Percentiles rank a stretch among this genome's conserved stretches.
Evolutionary conservation across 176 grass and related monocot species (phyloP).

Genomic region (Carex myosuroides): DNA sequence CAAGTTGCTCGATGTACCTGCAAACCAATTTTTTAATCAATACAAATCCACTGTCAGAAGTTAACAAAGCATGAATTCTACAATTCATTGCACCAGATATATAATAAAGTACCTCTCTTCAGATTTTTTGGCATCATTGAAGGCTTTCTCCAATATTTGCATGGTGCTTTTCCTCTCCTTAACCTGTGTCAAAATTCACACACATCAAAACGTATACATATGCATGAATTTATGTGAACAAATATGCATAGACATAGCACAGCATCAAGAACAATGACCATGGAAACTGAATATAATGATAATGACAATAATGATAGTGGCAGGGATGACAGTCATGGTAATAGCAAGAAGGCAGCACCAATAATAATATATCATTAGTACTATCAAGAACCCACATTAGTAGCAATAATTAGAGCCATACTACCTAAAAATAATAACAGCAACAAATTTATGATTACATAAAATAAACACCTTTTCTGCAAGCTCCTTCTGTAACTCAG

Average conservation of each 20-base stretch:
- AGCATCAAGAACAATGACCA: not conserved
- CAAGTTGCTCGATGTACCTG: conserved; percentile 68
- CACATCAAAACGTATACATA: not conserved
- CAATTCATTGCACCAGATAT: conserved; percentile 11
- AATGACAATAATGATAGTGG: not conserved
- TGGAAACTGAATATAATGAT: conserved; percentile 2
- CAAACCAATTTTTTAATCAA: conserved; percentile 29
- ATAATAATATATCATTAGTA: not conserved
- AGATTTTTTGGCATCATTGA: conserved; percentile 55
- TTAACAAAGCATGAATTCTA: conserved; percentile 8
- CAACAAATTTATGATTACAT: not conserved
- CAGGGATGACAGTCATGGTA: not conserved
- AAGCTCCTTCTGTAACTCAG: conserved; percentile 52
- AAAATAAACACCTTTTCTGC: conserved; percentile 43
- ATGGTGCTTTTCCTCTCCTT: conserved; percentile 59
- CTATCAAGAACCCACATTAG: not conserved
- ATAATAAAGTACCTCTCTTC: conserved; percentile 55
- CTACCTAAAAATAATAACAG: not conserved
- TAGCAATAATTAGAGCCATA: not conserved
- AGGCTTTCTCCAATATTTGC: conserved; percentile 51
- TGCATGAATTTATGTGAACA: not conserved
- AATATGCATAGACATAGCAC: not conserved
- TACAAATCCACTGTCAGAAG: not conserved
- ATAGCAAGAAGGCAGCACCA: not conserved
- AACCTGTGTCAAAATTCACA: conserved; percentile 32